Percentiles rank a stretch among this genome's conserved stretches.
Conservation (phyloP, 2,329 filamentous ascomycete species). For the Hypoxylon sp. region DNA sequence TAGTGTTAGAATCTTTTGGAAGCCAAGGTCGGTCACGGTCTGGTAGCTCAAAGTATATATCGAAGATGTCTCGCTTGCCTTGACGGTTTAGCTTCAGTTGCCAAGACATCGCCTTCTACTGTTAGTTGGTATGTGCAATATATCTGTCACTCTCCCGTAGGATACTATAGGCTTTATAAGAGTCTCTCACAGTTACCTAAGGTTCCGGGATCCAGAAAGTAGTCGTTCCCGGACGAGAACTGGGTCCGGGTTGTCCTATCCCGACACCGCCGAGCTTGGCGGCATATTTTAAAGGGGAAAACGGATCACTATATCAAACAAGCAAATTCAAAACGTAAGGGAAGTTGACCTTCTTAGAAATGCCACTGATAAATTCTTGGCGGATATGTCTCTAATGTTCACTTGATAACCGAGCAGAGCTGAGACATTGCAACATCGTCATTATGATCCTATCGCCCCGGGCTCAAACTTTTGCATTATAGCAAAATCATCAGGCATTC, state of each 20-base stretch:
- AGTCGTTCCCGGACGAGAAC: neutral
- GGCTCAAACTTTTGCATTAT: no score
- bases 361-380: neutral
- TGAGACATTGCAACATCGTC: neutral
- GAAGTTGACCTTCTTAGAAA: neutral
- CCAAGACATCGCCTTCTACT: neutral
- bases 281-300: neutral
- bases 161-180: neutral
- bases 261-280: neutral
- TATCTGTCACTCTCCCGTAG: neutral
- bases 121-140: neutral
- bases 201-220: neutral
- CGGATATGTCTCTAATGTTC: neutral
- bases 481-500: no score
- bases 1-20: neutral
- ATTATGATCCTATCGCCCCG: no score
- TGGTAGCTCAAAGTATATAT: neutral
- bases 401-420: neutral
- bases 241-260: neutral
- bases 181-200: neutral
- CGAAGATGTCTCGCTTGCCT: neutral
- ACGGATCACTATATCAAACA: neutral
- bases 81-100: neutral
- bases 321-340: neutral
- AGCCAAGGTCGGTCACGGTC: neutral